Evolutionary conservation across 192 early-diverging fungal genomes (phyloP).

Genomic region (Ambispora gerdemannii): DNA sequence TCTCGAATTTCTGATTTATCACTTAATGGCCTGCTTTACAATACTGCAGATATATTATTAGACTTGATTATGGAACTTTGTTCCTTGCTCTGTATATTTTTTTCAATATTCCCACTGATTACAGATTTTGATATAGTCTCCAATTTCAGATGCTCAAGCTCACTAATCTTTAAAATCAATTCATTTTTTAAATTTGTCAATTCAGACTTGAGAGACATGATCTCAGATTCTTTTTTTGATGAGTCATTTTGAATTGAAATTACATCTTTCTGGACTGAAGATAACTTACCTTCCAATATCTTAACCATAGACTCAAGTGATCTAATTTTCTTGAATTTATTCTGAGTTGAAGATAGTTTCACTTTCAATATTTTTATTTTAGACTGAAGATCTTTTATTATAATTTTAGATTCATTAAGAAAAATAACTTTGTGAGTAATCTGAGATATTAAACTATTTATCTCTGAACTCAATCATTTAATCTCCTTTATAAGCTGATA

Average conservation of each 20-base stretch:
- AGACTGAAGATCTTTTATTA: too few relatives aligned
- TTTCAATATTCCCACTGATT: background rate
- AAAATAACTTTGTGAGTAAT: conserved; percentile 5
- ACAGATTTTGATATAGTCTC: too few relatives aligned
- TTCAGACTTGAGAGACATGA: background rate
- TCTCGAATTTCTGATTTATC: too few relatives aligned
- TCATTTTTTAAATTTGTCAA: too few relatives aligned
- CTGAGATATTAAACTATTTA: background rate
- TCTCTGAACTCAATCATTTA: background rate
- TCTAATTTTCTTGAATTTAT: background rate
- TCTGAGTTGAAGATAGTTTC: too few relatives aligned
- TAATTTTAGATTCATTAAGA: background rate
- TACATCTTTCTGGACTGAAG: conserved; percentile 14
- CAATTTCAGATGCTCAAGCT: background rate
- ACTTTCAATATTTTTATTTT: too few relatives aligned
- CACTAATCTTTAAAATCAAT: background rate
- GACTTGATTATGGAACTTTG: background rate
- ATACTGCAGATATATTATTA: background rate
- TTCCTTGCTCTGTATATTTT: background rate
- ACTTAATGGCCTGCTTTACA: too few relatives aligned
- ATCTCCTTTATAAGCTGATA: background rate
- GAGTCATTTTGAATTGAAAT: too few relatives aligned
- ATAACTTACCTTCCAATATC: conserved; percentile 22
- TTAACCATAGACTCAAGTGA: conserved; percentile 14
- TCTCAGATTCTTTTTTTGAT: background rate